Evolutionary conservation across 805 yeast genomes (phyloP).

Genomic region (Pichia eremophila): DNA sequence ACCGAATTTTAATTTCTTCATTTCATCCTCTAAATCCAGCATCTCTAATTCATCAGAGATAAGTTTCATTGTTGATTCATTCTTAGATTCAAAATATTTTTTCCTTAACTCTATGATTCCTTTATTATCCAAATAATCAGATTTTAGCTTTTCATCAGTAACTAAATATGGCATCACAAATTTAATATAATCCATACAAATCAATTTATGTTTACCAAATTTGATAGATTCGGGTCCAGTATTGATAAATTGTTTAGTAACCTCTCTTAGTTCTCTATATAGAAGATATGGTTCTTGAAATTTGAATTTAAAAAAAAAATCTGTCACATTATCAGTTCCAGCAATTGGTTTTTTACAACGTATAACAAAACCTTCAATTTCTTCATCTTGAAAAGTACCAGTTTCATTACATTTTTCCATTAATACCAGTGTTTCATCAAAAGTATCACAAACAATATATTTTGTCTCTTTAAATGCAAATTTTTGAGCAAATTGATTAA

Average conservation of each 20-base stretch:
- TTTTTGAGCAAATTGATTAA: conserved; percentile 45
- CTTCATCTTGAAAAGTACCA: conserved; percentile 63
- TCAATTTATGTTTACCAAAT: conserved; percentile 41
- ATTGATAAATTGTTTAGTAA: conserved; percentile 49
- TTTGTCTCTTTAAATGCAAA: conserved; percentile 69
- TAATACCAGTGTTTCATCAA: conserved; percentile 37
- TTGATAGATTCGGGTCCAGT: conserved; percentile 30
- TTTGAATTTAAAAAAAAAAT: conserved; percentile 83
- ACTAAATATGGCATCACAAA: conserved; percentile 53
- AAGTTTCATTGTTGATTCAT: conserved; percentile 49
- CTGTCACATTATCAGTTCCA: conserved; percentile 17
- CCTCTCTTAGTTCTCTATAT: conserved; percentile 87
- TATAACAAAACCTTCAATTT: conserved; percentile 90
- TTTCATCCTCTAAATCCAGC: conserved; percentile 21
- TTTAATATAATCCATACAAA: conserved; percentile 58
- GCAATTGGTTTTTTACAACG: conserved; percentile 38
- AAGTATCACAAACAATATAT: conserved; percentile 30
- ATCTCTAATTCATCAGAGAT: conserved; percentile 36
- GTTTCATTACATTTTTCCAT: conserved; percentile 48
- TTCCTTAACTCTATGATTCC: conserved; percentile 73
- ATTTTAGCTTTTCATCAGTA: conserved; percentile 35
- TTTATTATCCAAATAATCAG: conserved; percentile 42
- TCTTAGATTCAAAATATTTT: conserved; percentile 43
- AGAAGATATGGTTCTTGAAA: conserved; percentile 91
- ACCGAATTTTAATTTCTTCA: conserved; percentile 18